Base-by-base conservation (phyloP, 768 basidiomycete species). In the Hydnomerulius pinastri region DNA sequence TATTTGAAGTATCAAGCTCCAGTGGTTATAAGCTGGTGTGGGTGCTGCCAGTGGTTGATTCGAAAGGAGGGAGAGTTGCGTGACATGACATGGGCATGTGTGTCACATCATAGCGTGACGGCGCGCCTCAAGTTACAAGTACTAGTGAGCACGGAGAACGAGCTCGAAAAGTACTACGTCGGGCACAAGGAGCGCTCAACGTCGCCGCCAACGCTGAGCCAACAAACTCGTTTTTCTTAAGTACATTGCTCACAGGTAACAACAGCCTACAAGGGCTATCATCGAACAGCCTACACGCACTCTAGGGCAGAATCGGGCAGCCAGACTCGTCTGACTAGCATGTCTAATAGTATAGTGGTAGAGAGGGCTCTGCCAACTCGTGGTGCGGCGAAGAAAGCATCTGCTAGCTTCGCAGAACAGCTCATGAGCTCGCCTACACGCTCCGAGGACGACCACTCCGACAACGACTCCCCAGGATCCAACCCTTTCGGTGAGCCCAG, bases 361-460 rank as follows among this genome's bases (percentile, higher is more conserved):
- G 61, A 50, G 9, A 50, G 30, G 7, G 45, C 60, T 13, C 29
- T 62, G 8, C 67, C 71, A 6, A 46, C 56, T 25, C 73, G 74
- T 7, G 64, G 61, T 21, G 71, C 74, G 3, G 73, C 72, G 0
- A 45, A 60, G 41, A 62, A 56, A 18, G 74, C 75, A 38, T 47
- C 57, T 2, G 65, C 59, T 4, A 62, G 54, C 46, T 62, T 77
- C 51, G 57, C 65, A 38, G 64, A 57, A 9, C 73, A 75, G 36
- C 63, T 67, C 29, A 58, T 56, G 15, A 55, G 65, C 60, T 60
- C 63, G 17, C 48, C 63, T 32, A 48, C 47, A 43, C 54, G 52
- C 38, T 57, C 68, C 18, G 68, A 70, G 18, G 51, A 32, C 24
- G 68, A 59, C 40, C 48, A 30, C 23, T 46, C 51, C 36, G 50